Conservation (phyloP, 139 green algal species). For the Micromonas commoda region DNA sequence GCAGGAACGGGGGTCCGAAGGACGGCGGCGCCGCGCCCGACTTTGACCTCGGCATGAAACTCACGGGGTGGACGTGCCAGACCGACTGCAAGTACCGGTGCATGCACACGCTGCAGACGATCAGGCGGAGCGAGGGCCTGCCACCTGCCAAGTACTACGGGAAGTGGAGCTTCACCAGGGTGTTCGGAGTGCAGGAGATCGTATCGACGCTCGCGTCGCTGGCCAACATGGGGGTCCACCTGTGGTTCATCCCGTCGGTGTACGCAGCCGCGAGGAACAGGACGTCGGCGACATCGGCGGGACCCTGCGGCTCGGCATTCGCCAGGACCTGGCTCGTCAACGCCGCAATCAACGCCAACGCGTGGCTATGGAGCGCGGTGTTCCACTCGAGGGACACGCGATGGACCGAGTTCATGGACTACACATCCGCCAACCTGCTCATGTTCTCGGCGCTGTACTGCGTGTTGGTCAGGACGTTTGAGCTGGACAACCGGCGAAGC, state of each 20-base stretch:
- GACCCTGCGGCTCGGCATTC: too few species aligned
- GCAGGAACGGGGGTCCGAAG: neutral
- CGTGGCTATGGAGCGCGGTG: slow-evolving; percentile 69
- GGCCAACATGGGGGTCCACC: slow-evolving; percentile 62
- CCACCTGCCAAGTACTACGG: slow-evolving; percentile 66
- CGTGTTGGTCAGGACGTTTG: slow-evolving; percentile 25
- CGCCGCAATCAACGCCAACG: slow-evolving; percentile 45
- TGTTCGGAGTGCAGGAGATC: slow-evolving; percentile 64
- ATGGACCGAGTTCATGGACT: slow-evolving; percentile 60
- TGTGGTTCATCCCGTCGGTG: slow-evolving; percentile 45
- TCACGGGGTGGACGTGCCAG: slow-evolving; percentile 25
- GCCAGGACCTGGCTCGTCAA: slow-evolving; percentile 54
- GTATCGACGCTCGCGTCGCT: slow-evolving; percentile 63
- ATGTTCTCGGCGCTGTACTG: slow-evolving; percentile 44
- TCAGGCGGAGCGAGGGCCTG: neutral
- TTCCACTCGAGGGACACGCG: slow-evolving; percentile 68
- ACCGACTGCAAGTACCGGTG: slow-evolving; percentile 73
- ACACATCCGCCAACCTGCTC: slow-evolving; percentile 48
- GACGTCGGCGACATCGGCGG: too few species aligned
- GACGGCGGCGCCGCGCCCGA: neutral
- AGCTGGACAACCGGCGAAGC: too few species aligned
- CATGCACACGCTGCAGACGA: slow-evolving; percentile 55
- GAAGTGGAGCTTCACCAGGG: slow-evolving; percentile 78
- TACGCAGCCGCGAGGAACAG: neutral
- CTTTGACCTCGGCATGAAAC: neutral